Evolutionary conservation across 148 eudicot species (phyloP), one percentile per base, ranked within the genome.

Genomic region (Gaultheria prostrata): DNA sequence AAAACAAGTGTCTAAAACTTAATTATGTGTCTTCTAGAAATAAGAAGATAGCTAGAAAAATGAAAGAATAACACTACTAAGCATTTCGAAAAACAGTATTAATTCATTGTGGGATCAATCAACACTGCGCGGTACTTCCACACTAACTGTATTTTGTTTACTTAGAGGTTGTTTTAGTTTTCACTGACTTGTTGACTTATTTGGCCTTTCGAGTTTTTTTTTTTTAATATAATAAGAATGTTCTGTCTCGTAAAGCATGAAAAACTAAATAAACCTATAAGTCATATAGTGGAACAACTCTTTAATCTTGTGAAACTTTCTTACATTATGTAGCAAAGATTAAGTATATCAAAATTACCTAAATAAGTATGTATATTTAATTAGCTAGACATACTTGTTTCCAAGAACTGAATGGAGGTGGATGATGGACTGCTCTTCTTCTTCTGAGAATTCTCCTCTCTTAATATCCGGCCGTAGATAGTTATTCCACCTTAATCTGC

Each of bases 361-460:
- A 63, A 9, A 63, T 61, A 1, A 6, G 65, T 69, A 15, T 26
- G 26, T 3, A 71, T 32, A 30, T n/a, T n/a, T n/a, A n/a, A n/a
- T n/a, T 9, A 26, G 21, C 6, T 12, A 6, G 32, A 56, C 84
- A 6, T 63, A 93, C 95, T 88, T 93, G 92, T 91, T 93, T 20
- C 95, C 95, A 50, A 91, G 91, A 77, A 88, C 83, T 10, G 92
- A 89, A 83, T 93, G 95, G 79, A 91, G 93, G 80, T 93, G 86
- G 88, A 93, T 87, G 81, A 93, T 91, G 84, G 85, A 33, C 35
- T 86, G 85, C 33, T 91, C 90, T 74, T 93, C 95, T 14, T 93
- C 91, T 43, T 91, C 87, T 13, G 91, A 70, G 76, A 93, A 91
- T 1, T 86, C 78, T 7, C 95, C 95, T 84, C 95, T 88, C 83